These are phyloP conservation scores for Xylaria digitata DNA, from an alignment of 2,329 filamentous ascomycete species.

Conservation along the genomic window DNA sequence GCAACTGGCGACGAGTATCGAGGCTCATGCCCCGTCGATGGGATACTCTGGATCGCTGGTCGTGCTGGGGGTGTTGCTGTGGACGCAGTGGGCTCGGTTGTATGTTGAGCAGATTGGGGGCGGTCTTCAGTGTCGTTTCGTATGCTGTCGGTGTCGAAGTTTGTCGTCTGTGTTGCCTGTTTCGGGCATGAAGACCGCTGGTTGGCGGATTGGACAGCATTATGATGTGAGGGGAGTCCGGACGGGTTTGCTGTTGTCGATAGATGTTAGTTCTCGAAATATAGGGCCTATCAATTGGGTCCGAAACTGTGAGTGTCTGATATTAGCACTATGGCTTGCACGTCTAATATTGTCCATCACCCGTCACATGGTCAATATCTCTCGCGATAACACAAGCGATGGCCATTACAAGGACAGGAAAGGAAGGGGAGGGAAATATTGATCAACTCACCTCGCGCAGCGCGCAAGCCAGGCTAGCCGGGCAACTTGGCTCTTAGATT, in stretches of 20 bases:
- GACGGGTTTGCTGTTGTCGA: slow-evolving; percentile 63
- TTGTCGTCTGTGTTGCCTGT: slow-evolving; percentile 85
- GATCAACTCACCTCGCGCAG: slow-evolving; percentile 51
- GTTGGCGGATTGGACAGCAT: slow-evolving; percentile 81
- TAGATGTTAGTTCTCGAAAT: slow-evolving; percentile 53
- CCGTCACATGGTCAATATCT: background rate
- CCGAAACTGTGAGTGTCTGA: slow-evolving; percentile 55
- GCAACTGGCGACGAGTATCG: slow-evolving; percentile 73
- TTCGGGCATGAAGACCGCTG: slow-evolving; percentile 77
- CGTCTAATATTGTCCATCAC: background rate
- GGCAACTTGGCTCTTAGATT: slow-evolving; percentile 47
- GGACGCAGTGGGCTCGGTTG: slow-evolving; percentile 51
- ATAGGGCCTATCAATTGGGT: slow-evolving; percentile 54
- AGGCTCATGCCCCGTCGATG: slow-evolving; percentile 89
- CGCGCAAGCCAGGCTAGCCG: slow-evolving; percentile 54
- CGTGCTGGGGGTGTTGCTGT: slow-evolving; percentile 39
- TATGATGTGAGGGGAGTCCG: slow-evolving; percentile 76
- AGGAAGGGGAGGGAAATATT: no score
- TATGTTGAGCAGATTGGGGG: slow-evolving; percentile 70
- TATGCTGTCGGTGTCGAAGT: slow-evolving; percentile 84
- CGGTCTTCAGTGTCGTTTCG: slow-evolving; percentile 75
- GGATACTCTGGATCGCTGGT: slow-evolving; percentile 54
- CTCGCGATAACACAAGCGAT: background rate
- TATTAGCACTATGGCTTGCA: slow-evolving; percentile 6
- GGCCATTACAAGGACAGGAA: background rate